Evolutionary conservation across 208 protist genomes (phyloP), one percentile per base, ranked within the genome.

Genomic region (Leishmania martiniquensis): DNA sequence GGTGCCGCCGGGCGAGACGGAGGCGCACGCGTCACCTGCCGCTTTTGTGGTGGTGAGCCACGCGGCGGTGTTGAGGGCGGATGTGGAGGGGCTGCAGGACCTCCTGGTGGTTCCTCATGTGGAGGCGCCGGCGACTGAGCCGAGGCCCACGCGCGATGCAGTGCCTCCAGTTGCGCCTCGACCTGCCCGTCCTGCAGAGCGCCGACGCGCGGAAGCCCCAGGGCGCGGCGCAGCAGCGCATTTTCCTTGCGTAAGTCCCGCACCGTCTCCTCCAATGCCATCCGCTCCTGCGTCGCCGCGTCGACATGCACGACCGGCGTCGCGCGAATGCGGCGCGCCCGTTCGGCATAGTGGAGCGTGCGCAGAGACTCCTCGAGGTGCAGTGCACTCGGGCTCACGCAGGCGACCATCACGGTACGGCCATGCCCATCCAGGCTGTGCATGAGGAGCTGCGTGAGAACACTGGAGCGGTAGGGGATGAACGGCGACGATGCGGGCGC

Each of bases 401-500:
- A 97, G 22, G 92, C 92, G n/a, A 98, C 72, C 73, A 98, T 84
- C 7, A 95, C 52, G 10, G 93, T 95, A 37, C 83, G 83, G 62
- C 87, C 90, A 65, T 89, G 84, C 7, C 95, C 95, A 68, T 89
- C 85, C 47, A 98, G 85, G 74, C 88, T 92, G 68, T 97, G 91
- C 89, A 96, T 96, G 32, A 98, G 92, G 32, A 97, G 89, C 83
- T 95, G 87, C 29, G 95, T 98, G 44, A 98, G 87, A 13, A 94
- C 75, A 65, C 91, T 96, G 4, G 90, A 94, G 52, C 95, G 91
- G 85, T 96, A 98, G n/a, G 92, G 89, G 51, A 98, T 90, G 73
- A 92, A 94, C 34, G 82, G 76, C n/a, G 55, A 51, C 75, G 63
- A 68, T 44, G 39, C 15, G 10, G 25, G 63, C 63, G 32, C 34